Percentiles rank a stretch among this genome's conserved stretches.
Evolutionary conservation across 139 green algal species (phyloP).

Genomic region (Ostreobium quekettii): DNA sequence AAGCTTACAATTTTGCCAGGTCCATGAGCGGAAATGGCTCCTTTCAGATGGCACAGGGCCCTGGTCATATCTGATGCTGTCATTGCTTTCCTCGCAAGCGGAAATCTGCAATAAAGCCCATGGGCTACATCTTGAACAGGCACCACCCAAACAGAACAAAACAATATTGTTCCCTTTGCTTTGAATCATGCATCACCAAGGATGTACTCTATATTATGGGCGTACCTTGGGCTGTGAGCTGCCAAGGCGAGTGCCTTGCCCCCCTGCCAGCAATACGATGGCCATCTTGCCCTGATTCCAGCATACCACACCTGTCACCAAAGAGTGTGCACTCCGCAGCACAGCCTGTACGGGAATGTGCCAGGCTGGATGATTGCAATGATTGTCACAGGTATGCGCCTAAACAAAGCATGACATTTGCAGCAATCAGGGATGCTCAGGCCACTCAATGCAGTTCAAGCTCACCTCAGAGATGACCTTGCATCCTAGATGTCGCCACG

Average conservation of each 20-base stretch:
- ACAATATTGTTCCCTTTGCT: background rate
- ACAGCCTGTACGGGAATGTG: background rate
- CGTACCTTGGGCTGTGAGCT: conserved; percentile 63
- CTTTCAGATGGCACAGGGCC: too few relatives aligned
- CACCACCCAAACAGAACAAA: background rate
- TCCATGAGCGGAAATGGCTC: too few relatives aligned
- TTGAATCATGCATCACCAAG: too few relatives aligned
- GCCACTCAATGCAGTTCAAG: background rate
- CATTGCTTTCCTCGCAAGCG: background rate
- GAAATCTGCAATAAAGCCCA: background rate
- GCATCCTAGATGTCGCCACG: too few relatives aligned
- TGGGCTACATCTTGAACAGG: background rate
- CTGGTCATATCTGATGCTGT: background rate
- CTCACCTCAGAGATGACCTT: conserved; percentile 16
- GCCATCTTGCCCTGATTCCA: conserved; percentile 53
- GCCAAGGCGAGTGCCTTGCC: conserved; percentile 89
- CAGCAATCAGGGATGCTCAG: background rate
- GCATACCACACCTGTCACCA: background rate
- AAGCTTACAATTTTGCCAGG: too few relatives aligned
- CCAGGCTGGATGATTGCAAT: conserved; percentile 7
- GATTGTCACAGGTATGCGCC: background rate
- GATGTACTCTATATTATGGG: background rate
- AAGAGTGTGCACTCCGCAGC: background rate
- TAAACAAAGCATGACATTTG: background rate
- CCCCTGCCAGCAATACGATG: conserved; percentile 79